phyloP scores from a whole-genome alignment of 2,329 filamentous ascomycete species.

The Drechslerella stenobrocha region DNA sequence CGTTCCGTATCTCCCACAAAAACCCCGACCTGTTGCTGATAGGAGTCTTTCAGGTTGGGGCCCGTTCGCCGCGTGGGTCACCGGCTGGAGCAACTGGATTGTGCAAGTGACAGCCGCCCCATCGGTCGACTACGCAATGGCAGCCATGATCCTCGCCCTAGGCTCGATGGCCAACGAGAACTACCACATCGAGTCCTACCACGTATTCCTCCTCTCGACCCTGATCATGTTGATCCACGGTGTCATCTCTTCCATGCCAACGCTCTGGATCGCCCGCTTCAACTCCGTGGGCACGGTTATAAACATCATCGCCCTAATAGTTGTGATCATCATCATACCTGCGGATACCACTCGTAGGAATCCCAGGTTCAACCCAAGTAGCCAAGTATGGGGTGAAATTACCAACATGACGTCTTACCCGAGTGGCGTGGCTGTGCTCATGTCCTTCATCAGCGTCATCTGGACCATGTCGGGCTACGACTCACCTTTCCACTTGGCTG shows the following conservation, averaged over 20 bases:
- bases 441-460: constrained; percentile 72
- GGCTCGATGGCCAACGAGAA: constrained; percentile 68
- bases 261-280: constrained; percentile 69
- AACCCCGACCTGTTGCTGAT: constrained; percentile 34
- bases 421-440: constrained; percentile 68
- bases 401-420: constrained; percentile 70
- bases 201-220: constrained; percentile 69
- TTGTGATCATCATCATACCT: constrained; percentile 71
- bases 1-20: neutral
- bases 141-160: constrained; percentile 72
- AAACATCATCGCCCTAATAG: constrained; percentile 69
- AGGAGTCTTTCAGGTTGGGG: constrained; percentile 60
- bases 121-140: constrained; percentile 68
- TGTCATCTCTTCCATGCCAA: constrained; percentile 70
- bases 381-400: constrained; percentile 68
- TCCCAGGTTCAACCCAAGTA: constrained; percentile 64
- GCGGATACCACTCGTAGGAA: constrained; percentile 59
- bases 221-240: constrained; percentile 70
- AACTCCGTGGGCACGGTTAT: constrained; percentile 71
- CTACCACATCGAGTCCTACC: constrained; percentile 68
- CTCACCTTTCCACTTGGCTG: constrained; percentile 71
- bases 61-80: constrained; percentile 69
- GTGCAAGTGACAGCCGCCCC: constrained; percentile 69
- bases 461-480: constrained; percentile 73
- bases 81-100: constrained; percentile 72